Evolutionary conservation across 1,284 basidiomycete genomes (phyloP).

Genomic region (Ceratobasidium papillatum): DNA sequence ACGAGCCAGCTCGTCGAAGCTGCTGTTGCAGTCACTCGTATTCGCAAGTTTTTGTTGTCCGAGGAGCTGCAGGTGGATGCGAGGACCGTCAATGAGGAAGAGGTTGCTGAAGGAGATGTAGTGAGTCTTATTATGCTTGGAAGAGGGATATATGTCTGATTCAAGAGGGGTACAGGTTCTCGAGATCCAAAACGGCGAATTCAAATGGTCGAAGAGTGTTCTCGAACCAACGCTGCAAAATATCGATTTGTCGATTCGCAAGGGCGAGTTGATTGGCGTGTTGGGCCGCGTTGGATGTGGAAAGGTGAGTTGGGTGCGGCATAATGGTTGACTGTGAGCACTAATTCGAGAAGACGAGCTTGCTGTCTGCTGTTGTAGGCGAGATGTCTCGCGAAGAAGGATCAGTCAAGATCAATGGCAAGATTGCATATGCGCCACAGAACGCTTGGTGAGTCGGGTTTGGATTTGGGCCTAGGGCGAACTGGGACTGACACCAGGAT

Average conservation of each 20-base stretch:
- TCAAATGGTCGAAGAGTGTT: constrained; percentile 73
- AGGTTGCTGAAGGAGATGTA: constrained; percentile 29
- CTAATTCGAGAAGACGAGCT: constrained; percentile 61
- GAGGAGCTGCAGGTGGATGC: constrained; percentile 85
- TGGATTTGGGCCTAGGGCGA: neutral
- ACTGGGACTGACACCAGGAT: constrained; percentile 21
- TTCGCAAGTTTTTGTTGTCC: constrained; percentile 79
- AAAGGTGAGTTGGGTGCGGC: constrained; percentile 65
- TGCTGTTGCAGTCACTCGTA: constrained; percentile 82
- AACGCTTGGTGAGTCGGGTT: constrained; percentile 74
- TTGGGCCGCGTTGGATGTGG: constrained; percentile 93
- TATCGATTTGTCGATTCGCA: constrained; percentile 77
- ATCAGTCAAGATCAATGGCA: constrained; percentile 73
- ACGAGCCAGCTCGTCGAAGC: constrained; percentile 85
- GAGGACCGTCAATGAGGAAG: constrained; percentile 57
- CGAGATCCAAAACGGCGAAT: constrained; percentile 76
- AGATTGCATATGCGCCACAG: constrained; percentile 89
- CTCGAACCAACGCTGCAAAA: constrained; percentile 75
- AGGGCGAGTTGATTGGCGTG: constrained; percentile 88
- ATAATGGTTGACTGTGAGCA: constrained; percentile 4
- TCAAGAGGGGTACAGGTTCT: constrained; percentile 66
- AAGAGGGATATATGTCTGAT: too few species aligned
- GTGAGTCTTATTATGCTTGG: neutral
- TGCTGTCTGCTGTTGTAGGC: constrained; percentile 81
- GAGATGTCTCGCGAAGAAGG: constrained; percentile 87